Conservation (phyloP, 805 yeast genomes). For the Saturnispora galanensis region DNA sequence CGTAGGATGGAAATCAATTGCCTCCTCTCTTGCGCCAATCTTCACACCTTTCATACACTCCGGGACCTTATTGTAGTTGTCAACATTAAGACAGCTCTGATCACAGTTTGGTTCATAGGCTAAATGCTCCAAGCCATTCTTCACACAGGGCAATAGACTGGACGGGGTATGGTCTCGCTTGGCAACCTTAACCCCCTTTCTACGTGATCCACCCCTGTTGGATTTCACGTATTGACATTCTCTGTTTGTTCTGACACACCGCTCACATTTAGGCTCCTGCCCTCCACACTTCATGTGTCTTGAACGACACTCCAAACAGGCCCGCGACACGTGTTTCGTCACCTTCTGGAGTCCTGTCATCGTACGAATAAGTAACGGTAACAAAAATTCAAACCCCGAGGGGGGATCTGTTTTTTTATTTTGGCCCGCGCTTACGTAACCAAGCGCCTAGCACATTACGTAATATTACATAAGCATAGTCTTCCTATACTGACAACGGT, state of each 20-base stretch:
- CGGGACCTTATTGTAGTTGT: conserved; percentile 21
- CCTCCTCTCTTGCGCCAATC: not conserved
- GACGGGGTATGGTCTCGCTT: conserved; percentile 1
- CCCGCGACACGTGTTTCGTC: conserved; percentile 34
- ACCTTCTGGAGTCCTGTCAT: not conserved
- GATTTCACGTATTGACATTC: conserved; percentile 41
- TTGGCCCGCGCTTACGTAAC: not conserved
- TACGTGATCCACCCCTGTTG: conserved; percentile 45
- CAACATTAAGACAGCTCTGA: conserved; percentile 21
- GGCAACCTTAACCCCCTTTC: conserved; percentile 30
- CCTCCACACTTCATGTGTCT: conserved; percentile 46
- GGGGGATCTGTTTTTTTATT: not conserved
- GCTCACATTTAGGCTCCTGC: conserved; percentile 33
- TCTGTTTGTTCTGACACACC: conserved; percentile 29
- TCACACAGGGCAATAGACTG: conserved; percentile 24
- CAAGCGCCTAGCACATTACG: too few species aligned
- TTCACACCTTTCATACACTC: conserved; percentile 21
- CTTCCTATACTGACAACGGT: conserved; percentile 43
- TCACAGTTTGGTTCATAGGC: conserved; percentile 17
- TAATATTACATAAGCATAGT: not conserved
- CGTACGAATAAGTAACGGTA: not conserved
- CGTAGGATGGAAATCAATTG: conserved; percentile 22
- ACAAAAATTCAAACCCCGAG: conserved; percentile 8
- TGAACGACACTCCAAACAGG: conserved; percentile 43
- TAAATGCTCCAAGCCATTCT: conserved; percentile 16